Conservation (phyloP, 257 asterid genomes). For the Paulownia fortunei region DNA sequence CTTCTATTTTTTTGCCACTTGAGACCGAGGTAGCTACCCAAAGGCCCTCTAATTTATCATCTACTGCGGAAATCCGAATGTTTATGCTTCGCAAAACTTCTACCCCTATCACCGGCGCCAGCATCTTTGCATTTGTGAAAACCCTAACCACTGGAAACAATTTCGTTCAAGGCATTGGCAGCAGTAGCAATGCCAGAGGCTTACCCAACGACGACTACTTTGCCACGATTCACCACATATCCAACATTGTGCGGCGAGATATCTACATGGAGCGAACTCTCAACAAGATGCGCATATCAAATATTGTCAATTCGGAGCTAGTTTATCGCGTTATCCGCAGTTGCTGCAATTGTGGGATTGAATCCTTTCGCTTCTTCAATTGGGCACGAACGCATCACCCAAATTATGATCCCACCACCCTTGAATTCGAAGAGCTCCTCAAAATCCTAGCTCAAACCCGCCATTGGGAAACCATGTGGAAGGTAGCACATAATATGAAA, state of each 20-base stretch:
- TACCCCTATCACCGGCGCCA: slow-evolving; percentile 18
- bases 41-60: not conserved
- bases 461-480: slow-evolving; percentile 99
- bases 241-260: slow-evolving; percentile 92
- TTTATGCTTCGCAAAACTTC: slow-evolving; percentile 40
- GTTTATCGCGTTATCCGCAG: slow-evolving; percentile 84
- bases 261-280: slow-evolving; percentile 92
- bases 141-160: slow-evolving; percentile 38
- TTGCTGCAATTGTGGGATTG: slow-evolving; percentile 75
- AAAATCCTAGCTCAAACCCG: slow-evolving; percentile 72
- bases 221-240: slow-evolving; percentile 89
- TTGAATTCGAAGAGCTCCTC: slow-evolving; percentile 91
- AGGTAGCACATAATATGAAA: slow-evolving; percentile 85
- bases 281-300: slow-evolving; percentile 78
- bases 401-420: slow-evolving; percentile 86
- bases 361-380: slow-evolving; percentile 95
- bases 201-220: slow-evolving; percentile 81
- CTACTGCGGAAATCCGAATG: slow-evolving; percentile 6
- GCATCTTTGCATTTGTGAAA: slow-evolving; percentile 34
- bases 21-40: not conserved
- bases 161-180: slow-evolving; percentile 34
- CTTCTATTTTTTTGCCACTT: not conserved
- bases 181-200: slow-evolving; percentile 39
- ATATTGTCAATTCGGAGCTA: slow-evolving; percentile 79
- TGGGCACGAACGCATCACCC: slow-evolving; percentile 94